Base-by-base conservation (phyloP, 805 yeast genomes). In the Wickerhamiella musiphila region DNA sequence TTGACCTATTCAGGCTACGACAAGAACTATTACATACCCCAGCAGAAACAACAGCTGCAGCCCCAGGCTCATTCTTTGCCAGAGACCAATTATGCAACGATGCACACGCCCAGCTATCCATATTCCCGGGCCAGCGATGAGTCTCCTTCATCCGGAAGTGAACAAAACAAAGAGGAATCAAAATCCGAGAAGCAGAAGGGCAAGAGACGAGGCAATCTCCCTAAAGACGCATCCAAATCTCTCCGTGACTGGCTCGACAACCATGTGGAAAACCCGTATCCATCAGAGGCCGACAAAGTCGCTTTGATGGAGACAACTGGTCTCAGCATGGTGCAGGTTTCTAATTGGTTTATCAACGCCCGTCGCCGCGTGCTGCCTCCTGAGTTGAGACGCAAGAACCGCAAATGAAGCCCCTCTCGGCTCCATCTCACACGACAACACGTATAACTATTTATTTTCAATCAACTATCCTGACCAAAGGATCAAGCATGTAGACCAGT, bases 331-430 rank as follows among this genome's bases (percentile, higher is more conserved):
- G 81, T 77, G 38, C 93, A 79, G 53, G 63, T 79, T 38, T 66
- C 78, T 42, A 81, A 79, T 49, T 79, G 93, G 93, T 79, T 79
- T 46, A 81, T 79, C 47, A 79, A 79, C 49, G 92, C 86, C 13
- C 66, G 93, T 44, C 63, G 93, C 46, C 61, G 93, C 43, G 71
- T 77, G 47, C 66, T 79, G 19, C 58, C 59, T 16, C 46, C 53
- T 6, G 38, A 33, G 32, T 44, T 42, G 31, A 44, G 48, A 12
- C 39, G 42, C 11, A 41, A 38, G 41, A 22, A 30, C 29, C 24
- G 18, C 4, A 20, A 19, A 12, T 19, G n/a, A n/a, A 4, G 11
- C 8, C 22, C 18, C 22, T 6, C 15, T 6, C n/a, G n/a, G n/a
- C n/a, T n/a, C n/a, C n/a, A n/a, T n/a, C n/a, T n/a, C n/a, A n/a